Percentiles rank a stretch among this genome's conserved stretches.
These are phyloP conservation scores for Clonostachys solani DNA, from an alignment of 2,329 filamentous ascomycete species.

Conservation along the genomic window DNA sequence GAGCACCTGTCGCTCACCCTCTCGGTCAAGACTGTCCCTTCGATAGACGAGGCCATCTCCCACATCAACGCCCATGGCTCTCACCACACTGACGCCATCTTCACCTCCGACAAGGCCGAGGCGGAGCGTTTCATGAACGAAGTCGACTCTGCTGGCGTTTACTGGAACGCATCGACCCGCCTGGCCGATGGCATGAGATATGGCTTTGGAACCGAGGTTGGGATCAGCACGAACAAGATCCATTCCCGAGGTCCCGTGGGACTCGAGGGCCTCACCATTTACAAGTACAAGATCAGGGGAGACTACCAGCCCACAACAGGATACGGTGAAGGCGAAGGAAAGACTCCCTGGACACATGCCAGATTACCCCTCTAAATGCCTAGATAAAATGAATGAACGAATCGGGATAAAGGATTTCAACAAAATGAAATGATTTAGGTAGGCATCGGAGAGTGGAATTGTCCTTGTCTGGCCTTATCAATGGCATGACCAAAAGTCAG, in stretches of 20 bases:
- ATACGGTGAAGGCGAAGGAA: constrained; percentile 63
- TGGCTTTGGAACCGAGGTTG: constrained; percentile 96
- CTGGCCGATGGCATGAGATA: constrained; percentile 97
- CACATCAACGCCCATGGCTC: constrained; percentile 94
- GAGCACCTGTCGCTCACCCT: constrained; percentile 85
- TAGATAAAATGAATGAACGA: constrained; percentile 2
- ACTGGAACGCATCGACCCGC: constrained; percentile 94
- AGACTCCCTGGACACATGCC: constrained; percentile 57
- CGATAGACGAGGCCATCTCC: constrained; percentile 65
- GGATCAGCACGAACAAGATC: constrained; percentile 98
- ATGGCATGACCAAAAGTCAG: too few species aligned
- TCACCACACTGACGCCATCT: constrained; percentile 88
- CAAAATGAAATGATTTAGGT: too few species aligned
- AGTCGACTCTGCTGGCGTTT: constrained; percentile 87
- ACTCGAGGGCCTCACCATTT: constrained; percentile 90
- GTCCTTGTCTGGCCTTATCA: too few species aligned
- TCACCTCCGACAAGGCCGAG: constrained; percentile 63
- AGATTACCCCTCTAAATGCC: constrained; percentile 32
- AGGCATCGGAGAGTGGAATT: too few species aligned
- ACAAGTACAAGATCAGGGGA: constrained; percentile 90
- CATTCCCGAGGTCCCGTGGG: constrained; percentile 92
- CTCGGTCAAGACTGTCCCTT: constrained; percentile 74
- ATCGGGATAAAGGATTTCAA: too few species aligned
- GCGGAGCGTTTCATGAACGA: constrained; percentile 81
- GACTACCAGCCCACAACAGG: constrained; percentile 75